Evolutionary conservation across 129 eudicot species (phyloP).

Genomic region (Flaveria brownii): DNA sequence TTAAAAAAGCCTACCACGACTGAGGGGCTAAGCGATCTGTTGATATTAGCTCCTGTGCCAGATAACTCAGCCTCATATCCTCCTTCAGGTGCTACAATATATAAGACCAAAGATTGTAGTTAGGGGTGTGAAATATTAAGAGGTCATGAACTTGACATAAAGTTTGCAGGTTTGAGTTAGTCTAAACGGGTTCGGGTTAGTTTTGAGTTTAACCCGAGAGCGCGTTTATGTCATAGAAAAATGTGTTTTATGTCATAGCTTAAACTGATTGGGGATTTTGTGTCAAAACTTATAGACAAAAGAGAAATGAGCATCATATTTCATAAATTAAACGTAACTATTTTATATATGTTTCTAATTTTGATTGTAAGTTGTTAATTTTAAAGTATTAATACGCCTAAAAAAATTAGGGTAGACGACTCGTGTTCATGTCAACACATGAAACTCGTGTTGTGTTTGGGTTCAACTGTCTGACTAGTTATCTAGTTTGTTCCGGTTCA

Average conservation of each 20-base stretch:
- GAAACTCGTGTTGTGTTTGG: not conserved
- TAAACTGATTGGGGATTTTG: not conserved
- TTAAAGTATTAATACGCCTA: not conserved
- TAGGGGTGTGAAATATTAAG: not conserved
- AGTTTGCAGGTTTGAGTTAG: not conserved
- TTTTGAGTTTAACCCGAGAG: not conserved
- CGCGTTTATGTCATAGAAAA: not conserved
- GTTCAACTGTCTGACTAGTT: not conserved
- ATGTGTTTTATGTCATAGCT: not conserved
- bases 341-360: not conserved
- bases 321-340: not conserved
- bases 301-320: not conserved
- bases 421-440: too few relatives aligned
- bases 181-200: not conserved
- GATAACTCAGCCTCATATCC: conserved; percentile 95
- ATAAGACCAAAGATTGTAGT: not conserved
- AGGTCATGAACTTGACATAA: not conserved
- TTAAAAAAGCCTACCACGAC: conserved; percentile 59
- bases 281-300: not conserved
- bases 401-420: not conserved
- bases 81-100: conserved; percentile 84
- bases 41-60: conserved; percentile 94
- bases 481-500: not conserved
- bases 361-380: not conserved
- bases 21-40: conserved; percentile 98